Conservation (phyloP, 1,284 basidiomycete genomes). For the Heterobasidion irregulare region DNA sequence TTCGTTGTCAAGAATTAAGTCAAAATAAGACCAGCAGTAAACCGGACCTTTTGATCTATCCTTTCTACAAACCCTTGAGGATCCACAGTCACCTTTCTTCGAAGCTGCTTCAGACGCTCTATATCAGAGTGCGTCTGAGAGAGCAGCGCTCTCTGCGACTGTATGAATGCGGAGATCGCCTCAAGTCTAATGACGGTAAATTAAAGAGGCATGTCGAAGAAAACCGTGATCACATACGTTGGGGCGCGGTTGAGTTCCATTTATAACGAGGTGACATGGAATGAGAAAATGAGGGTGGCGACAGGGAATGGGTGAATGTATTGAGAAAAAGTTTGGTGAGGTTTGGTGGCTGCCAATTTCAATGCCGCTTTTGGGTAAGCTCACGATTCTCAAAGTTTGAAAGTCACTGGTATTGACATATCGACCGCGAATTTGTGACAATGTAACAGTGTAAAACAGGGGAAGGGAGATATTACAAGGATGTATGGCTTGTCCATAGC, state of each 20-base stretch:
- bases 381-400: too few relatives aligned
- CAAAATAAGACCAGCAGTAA: neutral
- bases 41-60: constrained; percentile 25
- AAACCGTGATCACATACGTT: neutral
- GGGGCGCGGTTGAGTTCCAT: neutral
- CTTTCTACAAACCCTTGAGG: constrained; percentile 23
- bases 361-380: neutral
- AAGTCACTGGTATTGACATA: too few relatives aligned
- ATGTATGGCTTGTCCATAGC: too few relatives aligned
- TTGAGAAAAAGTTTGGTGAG: neutral
- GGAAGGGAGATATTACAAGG: too few relatives aligned
- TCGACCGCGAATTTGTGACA: too few relatives aligned
- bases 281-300: neutral
- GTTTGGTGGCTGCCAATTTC: neutral
- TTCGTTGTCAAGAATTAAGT: constrained; percentile 1
- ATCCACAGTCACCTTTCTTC: constrained; percentile 23
- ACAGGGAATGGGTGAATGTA: neutral
- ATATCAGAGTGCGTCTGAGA: constrained; percentile 53
- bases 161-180: constrained; percentile 58
- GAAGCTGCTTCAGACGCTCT: constrained; percentile 38
- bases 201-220: neutral
- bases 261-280: neutral
- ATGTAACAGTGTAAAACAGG: too few relatives aligned
- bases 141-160: constrained; percentile 48
- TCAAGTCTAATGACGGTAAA: constrained; percentile 18